These are phyloP conservation scores for Cladosporium sp. DNA, from an alignment of 2,329 filamentous ascomycete species.

Conservation along the genomic window DNA sequence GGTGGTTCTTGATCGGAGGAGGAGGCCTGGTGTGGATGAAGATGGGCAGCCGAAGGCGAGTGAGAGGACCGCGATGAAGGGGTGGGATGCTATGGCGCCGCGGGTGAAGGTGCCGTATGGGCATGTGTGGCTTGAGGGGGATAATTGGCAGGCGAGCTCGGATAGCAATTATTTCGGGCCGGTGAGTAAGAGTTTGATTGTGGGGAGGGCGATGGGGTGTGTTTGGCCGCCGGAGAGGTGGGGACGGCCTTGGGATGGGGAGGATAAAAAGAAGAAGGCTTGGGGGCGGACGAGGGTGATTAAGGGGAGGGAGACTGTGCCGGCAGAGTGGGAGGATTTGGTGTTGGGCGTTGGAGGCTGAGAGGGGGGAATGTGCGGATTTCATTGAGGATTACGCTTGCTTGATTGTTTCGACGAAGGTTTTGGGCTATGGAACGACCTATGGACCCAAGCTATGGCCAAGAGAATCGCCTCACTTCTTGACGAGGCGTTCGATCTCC, in stretches of 20 bases:
- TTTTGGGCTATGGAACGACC: neutral
- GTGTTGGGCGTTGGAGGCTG: constrained; percentile 3
- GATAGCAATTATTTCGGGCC: constrained; percentile 94
- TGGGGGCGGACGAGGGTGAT: constrained; percentile 43
- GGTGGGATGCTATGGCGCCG: constrained; percentile 33
- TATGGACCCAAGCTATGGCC: neutral
- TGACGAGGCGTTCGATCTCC: constrained; percentile 50
- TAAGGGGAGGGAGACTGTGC: constrained; percentile 27
- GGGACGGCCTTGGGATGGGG: constrained; percentile 53
- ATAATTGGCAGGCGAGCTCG: constrained; percentile 69
- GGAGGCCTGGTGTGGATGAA: constrained; percentile 26
- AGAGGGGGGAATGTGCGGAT: neutral
- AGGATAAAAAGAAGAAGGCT: constrained; percentile 24
- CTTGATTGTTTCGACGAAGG: neutral
- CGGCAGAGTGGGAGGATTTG: constrained; percentile 20
- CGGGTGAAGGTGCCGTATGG: constrained; percentile 67
- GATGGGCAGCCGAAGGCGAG: constrained; percentile 33
- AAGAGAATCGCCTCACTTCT: constrained; percentile 8
- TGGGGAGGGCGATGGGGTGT: constrained; percentile 71
- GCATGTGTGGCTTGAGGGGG: constrained; percentile 94
- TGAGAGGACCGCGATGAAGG: constrained; percentile 34
- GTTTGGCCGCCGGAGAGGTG: constrained; percentile 59
- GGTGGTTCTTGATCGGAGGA: constrained; percentile 58
- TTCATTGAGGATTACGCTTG: neutral
- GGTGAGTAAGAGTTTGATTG: constrained; percentile 64